Evolutionary conservation across 495 filamentous ascomycete genomes (phyloP).

Genomic region (Annulohypoxylon moriforme): DNA sequence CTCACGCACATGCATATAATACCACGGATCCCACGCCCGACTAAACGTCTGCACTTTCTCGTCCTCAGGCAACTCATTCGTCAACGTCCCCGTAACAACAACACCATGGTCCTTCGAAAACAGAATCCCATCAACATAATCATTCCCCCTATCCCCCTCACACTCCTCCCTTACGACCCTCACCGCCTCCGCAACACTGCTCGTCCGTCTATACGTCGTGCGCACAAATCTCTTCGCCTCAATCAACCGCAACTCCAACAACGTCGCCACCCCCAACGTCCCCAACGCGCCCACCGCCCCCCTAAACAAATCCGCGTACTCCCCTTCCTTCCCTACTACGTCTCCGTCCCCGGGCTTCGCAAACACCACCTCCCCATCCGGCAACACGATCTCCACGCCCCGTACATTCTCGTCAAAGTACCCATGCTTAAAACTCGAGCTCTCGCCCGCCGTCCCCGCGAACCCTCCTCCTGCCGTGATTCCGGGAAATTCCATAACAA

Average conservation of each 20-base stretch:
- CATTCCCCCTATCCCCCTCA: slow-evolving; percentile 38
- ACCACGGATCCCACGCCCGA: slow-evolving; percentile 64
- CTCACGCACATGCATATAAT: slow-evolving; percentile 61
- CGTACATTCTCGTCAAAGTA: slow-evolving; percentile 68
- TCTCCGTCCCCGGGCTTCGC: slow-evolving; percentile 30
- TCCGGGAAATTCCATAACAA: slow-evolving; percentile 72
- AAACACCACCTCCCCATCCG: slow-evolving; percentile 62
- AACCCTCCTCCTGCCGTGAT: slow-evolving; percentile 74
- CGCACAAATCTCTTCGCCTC: slow-evolving; percentile 66
- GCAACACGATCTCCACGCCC: slow-evolving; percentile 70
- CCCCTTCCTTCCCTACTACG: slow-evolving; percentile 18
- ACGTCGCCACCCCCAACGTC: slow-evolving; percentile 65
- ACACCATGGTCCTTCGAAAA: slow-evolving; percentile 64
- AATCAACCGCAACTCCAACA: slow-evolving; percentile 66
- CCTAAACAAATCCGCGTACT: slow-evolving; percentile 63
- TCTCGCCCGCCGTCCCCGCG: slow-evolving; percentile 70
- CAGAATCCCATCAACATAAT: slow-evolving; percentile 63
- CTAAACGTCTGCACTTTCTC: slow-evolving; percentile 56
- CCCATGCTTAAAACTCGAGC: slow-evolving; percentile 67
- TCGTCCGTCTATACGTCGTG: slow-evolving; percentile 63
- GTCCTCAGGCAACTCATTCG: slow-evolving; percentile 50
- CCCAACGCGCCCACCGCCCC: slow-evolving; percentile 69
- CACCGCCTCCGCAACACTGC: slow-evolving; percentile 57
- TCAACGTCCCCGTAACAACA: slow-evolving; percentile 64
- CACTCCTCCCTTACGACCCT: slow-evolving; percentile 48